Evolutionary conservation across 2,329 filamentous ascomycete genomes (phyloP), one percentile per base, ranked within the genome.

Genomic region (Xylaria multiplex): DNA sequence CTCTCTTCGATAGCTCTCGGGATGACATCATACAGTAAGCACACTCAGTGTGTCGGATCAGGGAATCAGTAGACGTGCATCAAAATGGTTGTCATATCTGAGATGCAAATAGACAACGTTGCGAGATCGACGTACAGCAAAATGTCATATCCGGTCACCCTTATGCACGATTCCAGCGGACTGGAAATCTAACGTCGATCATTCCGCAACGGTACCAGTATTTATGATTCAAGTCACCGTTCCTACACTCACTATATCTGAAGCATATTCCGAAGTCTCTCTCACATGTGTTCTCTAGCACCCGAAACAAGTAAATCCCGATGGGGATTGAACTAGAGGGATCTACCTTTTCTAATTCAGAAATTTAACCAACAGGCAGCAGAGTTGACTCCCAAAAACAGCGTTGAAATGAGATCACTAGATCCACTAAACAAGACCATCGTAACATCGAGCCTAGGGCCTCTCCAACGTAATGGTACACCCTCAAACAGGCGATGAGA

Each of bases 11-110:
- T 35, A 55, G 27, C n/a, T 43, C 30, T 19, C 30, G 45, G 59
- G 22, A 60, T 68, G 66, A 68, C 66, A 68, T 68, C 50, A 66
- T 66, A 58, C 11, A 16, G 43, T 7, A 53, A 14, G 22, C 46
- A 13, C 22, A 45, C n/a, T 32, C 9, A 19, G 7, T 22, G 32
- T 30, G 24, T 42, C 43, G 13, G 49, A 50, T 45, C 32, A 42
- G 50, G 24, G 24, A 40, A 49, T 62, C 8, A 42, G 19, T 37
- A 54, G 45, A 45, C n/a, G 24, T 40, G 30, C 14, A 42, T 42
- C 16, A 45, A 40, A 22, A 48, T n/a, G 32, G 19, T 14, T n/a
- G n/a, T 42, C 35, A 54, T 8, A 53, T 40, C 37, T 40, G 53
- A 30, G 9, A 54, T 49, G 4, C 37, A 9, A 42, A 50, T 22